phyloP scores from a whole-genome alignment of 2,329 filamentous ascomycete species.

The Rhexocercosporidium sp. region DNA sequence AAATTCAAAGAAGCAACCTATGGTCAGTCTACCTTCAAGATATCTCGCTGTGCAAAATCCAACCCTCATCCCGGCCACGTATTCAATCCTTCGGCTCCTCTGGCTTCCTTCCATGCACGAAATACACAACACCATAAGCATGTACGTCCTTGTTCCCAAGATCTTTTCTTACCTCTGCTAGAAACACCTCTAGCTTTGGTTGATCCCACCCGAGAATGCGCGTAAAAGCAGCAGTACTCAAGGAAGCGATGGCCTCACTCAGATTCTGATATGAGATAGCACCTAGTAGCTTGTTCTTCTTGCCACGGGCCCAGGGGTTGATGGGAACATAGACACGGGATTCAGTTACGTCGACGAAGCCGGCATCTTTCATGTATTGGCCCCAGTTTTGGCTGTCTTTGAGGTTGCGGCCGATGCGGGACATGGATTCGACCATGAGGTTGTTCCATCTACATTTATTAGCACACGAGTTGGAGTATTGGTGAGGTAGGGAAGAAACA shows the following conservation, averaged over 20 bases:
- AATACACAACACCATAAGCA: slow-evolving; percentile 29
- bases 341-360: slow-evolving; percentile 41
- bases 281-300: slow-evolving; percentile 24
- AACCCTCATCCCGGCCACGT: too few species aligned
- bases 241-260: slow-evolving; percentile 19
- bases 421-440: slow-evolving; percentile 20
- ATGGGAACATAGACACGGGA: slow-evolving; percentile 52
- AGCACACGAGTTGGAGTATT: background rate
- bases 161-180: slow-evolving; percentile 42
- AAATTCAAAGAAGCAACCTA: too few species aligned
- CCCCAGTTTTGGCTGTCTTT: slow-evolving; percentile 24
- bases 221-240: slow-evolving; percentile 32
- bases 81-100: background rate
- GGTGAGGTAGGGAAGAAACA: background rate
- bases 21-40: too few species aligned
- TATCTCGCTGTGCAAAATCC: too few species aligned
- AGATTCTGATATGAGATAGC: slow-evolving; percentile 26
- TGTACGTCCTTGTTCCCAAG: slow-evolving; percentile 42
- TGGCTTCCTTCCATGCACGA: slow-evolving; percentile 15
- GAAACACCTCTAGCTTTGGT: slow-evolving; percentile 35
- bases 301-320: slow-evolving; percentile 55
- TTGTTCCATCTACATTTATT: slow-evolving; percentile 20
- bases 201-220: slow-evolving; percentile 29
- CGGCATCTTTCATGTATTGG: slow-evolving; percentile 33
- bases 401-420: slow-evolving; percentile 24